These are phyloP conservation scores for Ophiostoma pallidulum DNA, from an alignment of 2,329 filamentous ascomycete genomes.

Conservation along the genomic window DNA sequence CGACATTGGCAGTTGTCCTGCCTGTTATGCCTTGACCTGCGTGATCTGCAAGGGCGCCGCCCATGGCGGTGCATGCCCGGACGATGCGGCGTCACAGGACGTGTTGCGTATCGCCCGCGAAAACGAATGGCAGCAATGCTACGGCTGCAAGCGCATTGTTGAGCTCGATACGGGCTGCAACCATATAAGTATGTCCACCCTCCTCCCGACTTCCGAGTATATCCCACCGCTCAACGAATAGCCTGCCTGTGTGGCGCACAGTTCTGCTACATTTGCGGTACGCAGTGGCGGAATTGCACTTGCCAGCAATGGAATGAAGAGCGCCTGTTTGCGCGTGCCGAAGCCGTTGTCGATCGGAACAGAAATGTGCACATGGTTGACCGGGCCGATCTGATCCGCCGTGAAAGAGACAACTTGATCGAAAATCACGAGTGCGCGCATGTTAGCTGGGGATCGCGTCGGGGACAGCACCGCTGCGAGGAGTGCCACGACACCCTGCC, in stretches of 20 bases:
- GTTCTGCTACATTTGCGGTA: conserved; percentile 43
- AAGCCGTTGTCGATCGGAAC: conserved; percentile 24
- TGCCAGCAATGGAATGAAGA: conserved; percentile 33
- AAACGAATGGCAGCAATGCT: conserved; percentile 44
- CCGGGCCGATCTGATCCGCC: conserved; percentile 16
- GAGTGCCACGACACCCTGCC: conserved; percentile 33
- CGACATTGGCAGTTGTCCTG: conserved; percentile 23
- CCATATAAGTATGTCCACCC: conserved; percentile 43
- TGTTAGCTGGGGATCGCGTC: conserved; percentile 25
- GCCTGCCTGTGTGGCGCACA: conserved; percentile 37
- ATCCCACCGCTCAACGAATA: conserved; percentile 10
- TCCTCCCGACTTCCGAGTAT: not conserved
- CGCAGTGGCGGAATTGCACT: conserved; percentile 29
- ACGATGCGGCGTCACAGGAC: conserved; percentile 31
- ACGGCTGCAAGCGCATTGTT: conserved; percentile 35
- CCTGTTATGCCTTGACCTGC: conserved; percentile 39
- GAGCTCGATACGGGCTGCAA: conserved; percentile 43
- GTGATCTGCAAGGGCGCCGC: conserved; percentile 36
- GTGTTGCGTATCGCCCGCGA: conserved; percentile 31
- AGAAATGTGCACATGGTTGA: not conserved
- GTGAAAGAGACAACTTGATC: conserved; percentile 2
- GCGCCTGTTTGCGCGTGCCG: conserved; percentile 25
- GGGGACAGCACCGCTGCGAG: conserved; percentile 31
- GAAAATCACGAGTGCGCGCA: conserved; percentile 34
- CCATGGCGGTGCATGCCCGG: conserved; percentile 39